Evolutionary conservation across 2,329 filamentous ascomycete species (phyloP), one percentile per base, ranked within the genome.

Genomic region (Grosmannia serpens): DNA sequence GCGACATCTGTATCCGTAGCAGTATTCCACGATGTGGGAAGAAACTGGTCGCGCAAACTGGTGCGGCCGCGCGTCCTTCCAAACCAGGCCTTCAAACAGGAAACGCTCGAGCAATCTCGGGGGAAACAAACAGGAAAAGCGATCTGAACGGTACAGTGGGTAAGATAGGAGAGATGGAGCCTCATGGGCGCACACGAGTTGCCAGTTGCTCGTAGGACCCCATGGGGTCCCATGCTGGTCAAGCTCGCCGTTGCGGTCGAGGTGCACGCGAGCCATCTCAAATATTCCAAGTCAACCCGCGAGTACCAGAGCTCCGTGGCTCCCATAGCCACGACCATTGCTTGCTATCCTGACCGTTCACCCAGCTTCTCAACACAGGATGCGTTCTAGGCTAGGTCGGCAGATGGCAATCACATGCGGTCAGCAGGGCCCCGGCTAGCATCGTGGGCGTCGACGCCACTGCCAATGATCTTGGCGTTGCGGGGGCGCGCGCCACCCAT

Each of bases 331-430:
- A n/a, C 10, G 35, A 38, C 26, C 53, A 31, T 55, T 55, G 53
- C 53, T 41, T 44, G 24, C 38, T 22, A 22, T 41, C 24, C 50
- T 53, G 29, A 22, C 50, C 29, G 29, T 29, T 24, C 29, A 9
- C 29, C 27, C 9, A 35, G 50, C 27, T 53, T 20, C 27, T 26
- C 15, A 20, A n/a, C 24, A 51, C n/a, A 35, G 29, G 17, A n/a
- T 53, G 50, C 29, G 11, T 11, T 53, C 29, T 24, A 24, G 27
- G n/a, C 50, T 53, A 24, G 50, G 29, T 17, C 22, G 29, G 10
- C 50, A 35, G n/a, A 35, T 33, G 15, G 31, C 50, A 49, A 91
- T 96, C 89, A 96, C 91, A 96, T 95, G 88, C 90, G 87, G 79
- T 90, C 87, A 81, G 86, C 89, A 77, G 86, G 85, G 73, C 85